Percentiles rank a stretch among this genome's conserved stretches.
These are phyloP conservation scores for Yamadazyma sp. DNA, from an alignment of 805 yeast genomes.

Conservation along the genomic window DNA sequence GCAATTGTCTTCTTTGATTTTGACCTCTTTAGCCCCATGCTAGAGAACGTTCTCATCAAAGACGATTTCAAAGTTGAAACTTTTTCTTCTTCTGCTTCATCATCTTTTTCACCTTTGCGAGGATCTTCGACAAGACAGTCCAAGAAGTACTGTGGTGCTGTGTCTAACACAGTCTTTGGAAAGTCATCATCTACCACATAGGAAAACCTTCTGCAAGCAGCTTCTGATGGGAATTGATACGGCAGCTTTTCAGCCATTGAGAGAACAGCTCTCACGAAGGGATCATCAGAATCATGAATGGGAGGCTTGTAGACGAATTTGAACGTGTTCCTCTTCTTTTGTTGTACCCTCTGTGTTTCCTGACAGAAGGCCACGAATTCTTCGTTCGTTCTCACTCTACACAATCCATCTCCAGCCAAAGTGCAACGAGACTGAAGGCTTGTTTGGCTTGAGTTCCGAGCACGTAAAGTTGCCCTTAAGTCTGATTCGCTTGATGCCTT, in stretches of 20 bases:
- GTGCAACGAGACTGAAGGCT: too few relatives aligned
- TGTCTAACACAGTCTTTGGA: neutral
- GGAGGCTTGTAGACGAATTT: constrained; percentile 1
- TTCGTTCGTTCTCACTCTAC: neutral
- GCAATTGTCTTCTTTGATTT: too few relatives aligned
- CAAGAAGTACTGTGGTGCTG: constrained; percentile 4
- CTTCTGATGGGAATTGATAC: constrained; percentile 1
- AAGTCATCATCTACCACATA: constrained; percentile 2
- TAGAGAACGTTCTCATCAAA: too few relatives aligned
- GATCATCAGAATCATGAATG: neutral
- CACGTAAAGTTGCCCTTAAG: too few relatives aligned
- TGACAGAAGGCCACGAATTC: neutral
- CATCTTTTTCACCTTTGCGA: too few relatives aligned
- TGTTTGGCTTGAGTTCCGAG: too few relatives aligned
- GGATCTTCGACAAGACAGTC: neutral
- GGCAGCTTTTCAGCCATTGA: neutral
- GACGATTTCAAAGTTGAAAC: too few relatives aligned
- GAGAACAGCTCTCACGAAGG: neutral
- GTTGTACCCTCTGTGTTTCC: neutral
- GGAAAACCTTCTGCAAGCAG: neutral
- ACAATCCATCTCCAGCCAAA: too few relatives aligned
- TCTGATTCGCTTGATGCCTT: too few relatives aligned
- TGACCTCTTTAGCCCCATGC: too few relatives aligned
- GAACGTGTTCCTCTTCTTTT: neutral
- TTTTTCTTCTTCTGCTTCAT: too few relatives aligned